These are phyloP conservation scores for Calonectria pauciramosa DNA, from an alignment of 2,329 filamentous ascomycete species.

Conservation along the genomic window DNA sequence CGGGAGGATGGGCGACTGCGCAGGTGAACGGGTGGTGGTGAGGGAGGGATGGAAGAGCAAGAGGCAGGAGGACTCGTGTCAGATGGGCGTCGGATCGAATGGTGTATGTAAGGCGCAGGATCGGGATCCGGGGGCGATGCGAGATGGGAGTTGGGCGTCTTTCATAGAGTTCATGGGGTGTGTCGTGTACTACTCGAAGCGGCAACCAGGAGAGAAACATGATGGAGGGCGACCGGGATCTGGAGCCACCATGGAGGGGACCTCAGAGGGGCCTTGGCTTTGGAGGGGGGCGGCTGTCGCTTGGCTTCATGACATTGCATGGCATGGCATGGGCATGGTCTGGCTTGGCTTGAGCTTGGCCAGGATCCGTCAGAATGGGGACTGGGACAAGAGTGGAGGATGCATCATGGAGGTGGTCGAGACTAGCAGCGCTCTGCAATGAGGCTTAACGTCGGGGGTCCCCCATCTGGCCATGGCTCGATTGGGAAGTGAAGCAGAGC, in stretches of 20 bases:
- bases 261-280: constrained; percentile 40
- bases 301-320: constrained; percentile 18
- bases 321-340: constrained; percentile 4
- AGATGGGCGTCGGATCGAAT: constrained; percentile 6
- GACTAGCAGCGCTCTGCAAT: constrained; percentile 12
- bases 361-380: constrained; percentile 36
- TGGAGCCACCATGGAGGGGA: constrained; percentile 21
- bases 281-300: constrained; percentile 22
- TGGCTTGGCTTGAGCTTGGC: constrained; percentile 26
- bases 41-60: background rate
- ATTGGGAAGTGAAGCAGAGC: constrained; percentile 1
- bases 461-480: background rate
- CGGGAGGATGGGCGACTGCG: background rate
- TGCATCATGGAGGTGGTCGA: constrained; percentile 16
- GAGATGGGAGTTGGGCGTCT: constrained; percentile 35
- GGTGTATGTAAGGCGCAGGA: constrained; percentile 21
- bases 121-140: constrained; percentile 28
- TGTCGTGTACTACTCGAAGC: constrained; percentile 18
- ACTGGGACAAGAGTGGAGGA: constrained; percentile 20
- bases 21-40: background rate
- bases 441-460: constrained; percentile 29
- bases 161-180: constrained; percentile 41
- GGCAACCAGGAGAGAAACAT: constrained; percentile 25
- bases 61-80: background rate
- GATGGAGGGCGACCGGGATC: constrained; percentile 33